These are phyloP conservation scores for Begonia masoniana DNA, from an alignment of 306 rosid genomes.

Conservation along the genomic window DNA sequence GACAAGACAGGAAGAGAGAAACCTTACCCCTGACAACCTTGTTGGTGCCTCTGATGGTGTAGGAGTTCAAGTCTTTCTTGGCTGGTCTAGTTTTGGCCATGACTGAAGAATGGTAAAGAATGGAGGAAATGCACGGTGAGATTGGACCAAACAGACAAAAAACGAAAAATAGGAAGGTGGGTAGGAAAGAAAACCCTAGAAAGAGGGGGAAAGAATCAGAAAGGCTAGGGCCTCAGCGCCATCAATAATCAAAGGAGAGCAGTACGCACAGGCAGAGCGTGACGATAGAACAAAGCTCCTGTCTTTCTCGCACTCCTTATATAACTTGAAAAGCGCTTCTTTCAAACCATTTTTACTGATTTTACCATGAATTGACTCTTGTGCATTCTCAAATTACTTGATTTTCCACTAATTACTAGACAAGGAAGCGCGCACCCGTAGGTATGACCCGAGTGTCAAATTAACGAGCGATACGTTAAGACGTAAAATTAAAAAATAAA, in stretches of 20 bases:
- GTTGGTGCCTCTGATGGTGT: constrained; percentile 80
- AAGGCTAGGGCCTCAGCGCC: constrained; percentile 12
- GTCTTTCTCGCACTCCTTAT: too few species aligned
- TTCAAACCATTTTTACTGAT: too few species aligned
- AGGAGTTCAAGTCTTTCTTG: constrained; percentile 59
- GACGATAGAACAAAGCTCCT: too few species aligned
- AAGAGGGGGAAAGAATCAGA: constrained; percentile 8
- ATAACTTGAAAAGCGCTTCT: too few species aligned
- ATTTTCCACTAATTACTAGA: too few species aligned
- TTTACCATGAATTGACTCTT: too few species aligned
- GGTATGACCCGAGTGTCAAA: too few species aligned
- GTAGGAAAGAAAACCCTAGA: constrained; percentile 1
- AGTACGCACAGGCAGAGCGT: background rate
- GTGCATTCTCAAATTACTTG: too few species aligned
- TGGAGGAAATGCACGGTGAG: constrained; percentile 11
- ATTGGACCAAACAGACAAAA: constrained; percentile 4
- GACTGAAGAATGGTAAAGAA: background rate
- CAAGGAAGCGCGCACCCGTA: too few species aligned
- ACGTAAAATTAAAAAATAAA: too few species aligned
- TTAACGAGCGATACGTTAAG: too few species aligned
- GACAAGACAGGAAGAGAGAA: background rate
- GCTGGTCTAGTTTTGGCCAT: constrained; percentile 85
- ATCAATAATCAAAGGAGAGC: background rate
- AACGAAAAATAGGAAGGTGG: background rate
- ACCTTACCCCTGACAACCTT: constrained; percentile 70